Base-by-base conservation (phyloP, 495 filamentous ascomycete genomes). In the Aeminium ludgeri region DNA sequence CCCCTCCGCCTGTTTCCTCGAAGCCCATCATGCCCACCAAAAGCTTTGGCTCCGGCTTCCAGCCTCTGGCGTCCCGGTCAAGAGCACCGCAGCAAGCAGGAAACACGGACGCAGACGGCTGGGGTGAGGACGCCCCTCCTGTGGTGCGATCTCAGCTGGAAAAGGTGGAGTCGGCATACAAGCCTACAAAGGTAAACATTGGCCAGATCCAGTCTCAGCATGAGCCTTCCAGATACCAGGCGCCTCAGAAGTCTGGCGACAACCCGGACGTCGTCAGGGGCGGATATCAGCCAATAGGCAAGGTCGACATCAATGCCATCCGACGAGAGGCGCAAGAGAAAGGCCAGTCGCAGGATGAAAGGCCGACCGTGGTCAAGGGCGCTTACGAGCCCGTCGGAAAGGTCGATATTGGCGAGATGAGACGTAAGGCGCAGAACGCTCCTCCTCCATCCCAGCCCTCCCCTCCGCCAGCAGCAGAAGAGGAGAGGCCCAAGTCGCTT, bases 271-370 rank as follows among this genome's bases (percentile, higher is more conserved):
- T 94, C 12, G 78, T 96, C 18, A 80, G 68, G 49, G 87, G 91
- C 8, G 82, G 67, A n/a, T 99, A 99, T 56, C 86, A 93, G 56
- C 89, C 89, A 6, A 69, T 99, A 45, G 91, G 91, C 8, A 95
- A 93, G 59, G 82, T 96, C 10, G 86, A 96, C 52, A 95, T 99
- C 61, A 80, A 82, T 29, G 85, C 82, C 2, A 75, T 96, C 39
- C 70, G 86, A 36, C 73, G 69, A 36, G 76, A 89, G 54, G 86
- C 87, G 8, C 73, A 76, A 46, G 73, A 79, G 34, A 56, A 63
- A 1, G 65, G 70, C n/a, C 43, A 56, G 28, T 46, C 64, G 12
- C 61, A 69, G 32, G 80, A 92, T 49, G 82, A 93, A 38, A 65
- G 86, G 34, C 87, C 87, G 3, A 68, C 74, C 3, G 68, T 73